Percentiles rank a stretch among this genome's conserved stretches.
phyloP scores from a whole-genome alignment of 2,329 filamentous ascomycete species.

The Claviceps sp. region DNA sequence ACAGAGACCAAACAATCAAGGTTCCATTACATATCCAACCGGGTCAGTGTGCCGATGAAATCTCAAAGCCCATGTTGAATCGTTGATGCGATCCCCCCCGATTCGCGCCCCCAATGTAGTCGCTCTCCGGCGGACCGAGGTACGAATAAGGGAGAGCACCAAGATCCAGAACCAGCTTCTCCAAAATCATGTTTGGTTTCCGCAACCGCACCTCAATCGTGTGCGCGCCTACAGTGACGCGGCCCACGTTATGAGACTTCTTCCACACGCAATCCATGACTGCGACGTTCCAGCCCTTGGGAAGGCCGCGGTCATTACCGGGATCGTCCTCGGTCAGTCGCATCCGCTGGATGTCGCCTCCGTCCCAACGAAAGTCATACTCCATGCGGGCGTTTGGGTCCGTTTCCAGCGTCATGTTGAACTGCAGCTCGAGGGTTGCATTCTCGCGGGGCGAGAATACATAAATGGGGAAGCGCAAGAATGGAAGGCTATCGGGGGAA shows the following conservation, averaged over 20 bases:
- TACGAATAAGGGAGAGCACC: constrained; percentile 20
- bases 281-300: constrained; percentile 33
- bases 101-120: constrained; percentile 6
- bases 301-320: constrained; percentile 21
- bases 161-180: constrained; percentile 23
- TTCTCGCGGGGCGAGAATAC: constrained; percentile 13
- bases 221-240: constrained; percentile 14
- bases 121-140: constrained; percentile 21
- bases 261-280: constrained; percentile 38
- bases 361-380: constrained; percentile 35
- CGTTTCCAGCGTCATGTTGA: constrained; percentile 32
- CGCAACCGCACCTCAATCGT: constrained; percentile 16
- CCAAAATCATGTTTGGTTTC: constrained; percentile 22
- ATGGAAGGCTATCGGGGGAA: constrained; percentile 8
- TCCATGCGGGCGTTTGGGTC: constrained; percentile 34
- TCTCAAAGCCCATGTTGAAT: constrained; percentile 1
- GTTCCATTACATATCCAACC: neutral
- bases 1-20: neutral
- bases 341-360: constrained; percentile 18
- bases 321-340: constrained; percentile 17
- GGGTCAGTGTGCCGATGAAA: neutral
- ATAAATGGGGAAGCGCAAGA: constrained; percentile 18
- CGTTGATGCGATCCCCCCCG: constrained; percentile 1
- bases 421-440: constrained; percentile 19
- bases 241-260: constrained; percentile 20